A percentile compares a stretch with the other conserved stretches of the same genome.
Evolutionary conservation across 495 filamentous ascomycete genomes (phyloP).

Genomic region (Pyrenopolyporus hunteri): DNA sequence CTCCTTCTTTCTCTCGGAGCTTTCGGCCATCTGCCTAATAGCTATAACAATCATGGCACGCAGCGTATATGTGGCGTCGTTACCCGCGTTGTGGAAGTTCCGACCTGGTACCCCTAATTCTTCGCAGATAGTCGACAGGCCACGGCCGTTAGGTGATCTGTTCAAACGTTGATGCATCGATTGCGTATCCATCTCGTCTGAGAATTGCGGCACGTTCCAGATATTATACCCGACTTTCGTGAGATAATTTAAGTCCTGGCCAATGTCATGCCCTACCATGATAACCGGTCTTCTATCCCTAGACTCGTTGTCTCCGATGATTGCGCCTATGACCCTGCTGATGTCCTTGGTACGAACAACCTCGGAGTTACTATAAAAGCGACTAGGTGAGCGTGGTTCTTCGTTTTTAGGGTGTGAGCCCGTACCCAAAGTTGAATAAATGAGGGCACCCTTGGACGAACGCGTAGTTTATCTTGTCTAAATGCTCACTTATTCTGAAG

Average conservation of each 20-base stretch:
- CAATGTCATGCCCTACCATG: constrained; percentile 78
- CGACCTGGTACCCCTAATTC: constrained; percentile 65
- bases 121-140: constrained; percentile 65
- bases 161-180: constrained; percentile 66
- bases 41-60: constrained; percentile 74
- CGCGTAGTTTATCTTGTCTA: constrained; percentile 63
- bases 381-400: constrained; percentile 35
- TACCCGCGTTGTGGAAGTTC: constrained; percentile 90
- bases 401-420: constrained; percentile 13
- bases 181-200: constrained; percentile 74
- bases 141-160: constrained; percentile 54
- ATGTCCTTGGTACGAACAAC: constrained; percentile 32
- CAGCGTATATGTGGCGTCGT: constrained; percentile 88
- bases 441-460: constrained; percentile 75
- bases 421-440: constrained; percentile 75
- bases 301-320: constrained; percentile 39
- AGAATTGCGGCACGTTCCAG: constrained; percentile 54
- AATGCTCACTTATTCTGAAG: constrained; percentile 74
- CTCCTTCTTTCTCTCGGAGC: not conserved
- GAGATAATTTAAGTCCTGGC: constrained; percentile 71
- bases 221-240: constrained; percentile 63
- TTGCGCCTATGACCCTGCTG: constrained; percentile 18
- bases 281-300: constrained; percentile 64
- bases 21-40: constrained; percentile 47
- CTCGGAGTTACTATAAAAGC: constrained; percentile 44